These are phyloP conservation scores for Salix viminalis DNA, from an alignment of 345 rosid species.

Conservation along the genomic window DNA sequence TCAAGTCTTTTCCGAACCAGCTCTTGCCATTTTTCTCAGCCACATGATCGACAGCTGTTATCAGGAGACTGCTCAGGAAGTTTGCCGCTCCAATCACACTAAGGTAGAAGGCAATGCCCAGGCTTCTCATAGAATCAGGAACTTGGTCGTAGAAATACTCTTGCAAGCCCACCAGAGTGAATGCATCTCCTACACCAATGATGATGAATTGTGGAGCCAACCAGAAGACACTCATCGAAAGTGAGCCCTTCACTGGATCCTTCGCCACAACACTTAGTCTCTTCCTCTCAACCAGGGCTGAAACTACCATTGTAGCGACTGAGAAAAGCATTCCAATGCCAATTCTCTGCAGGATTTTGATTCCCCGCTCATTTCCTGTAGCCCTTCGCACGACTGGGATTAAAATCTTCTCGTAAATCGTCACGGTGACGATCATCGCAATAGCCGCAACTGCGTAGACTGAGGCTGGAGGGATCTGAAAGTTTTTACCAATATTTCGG, in stretches of 20 bases:
- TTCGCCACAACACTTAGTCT: constrained; percentile 33
- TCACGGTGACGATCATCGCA: constrained; percentile 56
- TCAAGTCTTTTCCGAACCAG: constrained; percentile 70
- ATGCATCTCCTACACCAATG: constrained; percentile 70
- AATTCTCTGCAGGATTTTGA: constrained; percentile 79
- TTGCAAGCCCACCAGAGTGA: constrained; percentile 79
- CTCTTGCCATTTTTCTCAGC: constrained; percentile 23
- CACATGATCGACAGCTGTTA: constrained; percentile 33
- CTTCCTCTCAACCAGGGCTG: constrained; percentile 73
- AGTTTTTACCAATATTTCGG: constrained; percentile 41
- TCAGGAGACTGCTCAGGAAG: constrained; percentile 68
- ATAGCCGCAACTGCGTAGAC: constrained; percentile 44
- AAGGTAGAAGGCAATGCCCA: constrained; percentile 86
- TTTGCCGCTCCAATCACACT: constrained; percentile 77
- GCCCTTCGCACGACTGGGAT: constrained; percentile 42
- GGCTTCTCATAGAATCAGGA: constrained; percentile 89
- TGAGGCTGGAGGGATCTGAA: constrained; percentile 58
- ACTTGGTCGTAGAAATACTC: constrained; percentile 96
- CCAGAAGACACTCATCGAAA: constrained; percentile 76
- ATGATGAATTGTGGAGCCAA: constrained; percentile 74
- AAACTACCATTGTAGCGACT: constrained; percentile 49
- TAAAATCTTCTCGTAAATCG: constrained; percentile 47
- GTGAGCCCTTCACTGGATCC: constrained; percentile 39
- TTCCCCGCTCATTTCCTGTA: constrained; percentile 67
- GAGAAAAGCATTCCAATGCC: constrained; percentile 87